Evolutionary conservation across 225 moss, liverwort and hornwort genomes (phyloP).

Genomic region (Climacium dendroides): DNA sequence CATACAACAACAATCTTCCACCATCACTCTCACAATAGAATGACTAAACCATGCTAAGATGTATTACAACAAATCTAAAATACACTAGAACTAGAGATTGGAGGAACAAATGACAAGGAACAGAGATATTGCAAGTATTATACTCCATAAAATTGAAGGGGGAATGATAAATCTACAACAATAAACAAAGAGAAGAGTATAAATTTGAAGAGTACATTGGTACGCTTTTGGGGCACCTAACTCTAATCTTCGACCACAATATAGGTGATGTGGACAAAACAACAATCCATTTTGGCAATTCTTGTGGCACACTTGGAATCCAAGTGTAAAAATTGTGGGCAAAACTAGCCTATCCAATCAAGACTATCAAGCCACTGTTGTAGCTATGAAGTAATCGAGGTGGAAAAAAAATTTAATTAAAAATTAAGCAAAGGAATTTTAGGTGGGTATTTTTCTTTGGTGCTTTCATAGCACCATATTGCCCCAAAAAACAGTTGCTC

Average conservation of each 20-base stretch:
- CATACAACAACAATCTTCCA: not conserved
- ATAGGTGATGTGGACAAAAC: not conserved
- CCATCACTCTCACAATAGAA: not conserved
- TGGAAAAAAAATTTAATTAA: not conserved
- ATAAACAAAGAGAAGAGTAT: not conserved
- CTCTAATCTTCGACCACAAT: not conserved
- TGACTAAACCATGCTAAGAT: not conserved
- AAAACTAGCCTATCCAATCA: rapidly evolving
- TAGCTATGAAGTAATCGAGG: too few relatives aligned
- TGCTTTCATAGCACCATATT: too few relatives aligned
- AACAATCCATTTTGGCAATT: not conserved
- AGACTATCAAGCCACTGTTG: too few relatives aligned
- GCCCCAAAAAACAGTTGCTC: not conserved
- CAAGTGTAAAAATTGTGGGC: rapidly evolving
- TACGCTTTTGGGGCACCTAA: rapidly evolving
- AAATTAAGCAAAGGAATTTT: not conserved
- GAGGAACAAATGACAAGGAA: too few relatives aligned
- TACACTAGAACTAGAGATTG: not conserved
- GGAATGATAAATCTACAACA: rapidly evolving
- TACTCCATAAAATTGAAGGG: not conserved
- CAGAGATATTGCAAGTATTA: not conserved
- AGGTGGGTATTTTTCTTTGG: not conserved
- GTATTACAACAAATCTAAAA: not conserved
- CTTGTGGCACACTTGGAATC: rapidly evolving
- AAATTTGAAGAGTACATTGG: not conserved